A percentile compares a stretch with the other conserved stretches of the same genome.
Conservation (phyloP, 345 rosid species). For the Pistacia integerrima region DNA sequence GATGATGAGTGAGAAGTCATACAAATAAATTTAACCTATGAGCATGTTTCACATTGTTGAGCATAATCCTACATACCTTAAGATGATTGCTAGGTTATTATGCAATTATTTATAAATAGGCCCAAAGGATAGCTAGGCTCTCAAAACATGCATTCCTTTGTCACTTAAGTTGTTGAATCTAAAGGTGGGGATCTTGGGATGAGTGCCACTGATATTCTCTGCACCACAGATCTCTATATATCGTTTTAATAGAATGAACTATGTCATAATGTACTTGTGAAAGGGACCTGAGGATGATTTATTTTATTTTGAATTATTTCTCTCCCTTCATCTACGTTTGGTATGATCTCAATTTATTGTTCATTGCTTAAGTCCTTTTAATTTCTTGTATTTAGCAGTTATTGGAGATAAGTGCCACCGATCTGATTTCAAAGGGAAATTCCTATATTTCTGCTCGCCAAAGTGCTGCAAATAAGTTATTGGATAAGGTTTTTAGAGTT, state of each 20-base stretch:
- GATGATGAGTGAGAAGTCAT: not conserved
- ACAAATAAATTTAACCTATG: not conserved
- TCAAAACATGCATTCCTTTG: not conserved
- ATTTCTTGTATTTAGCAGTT: slow-evolving; percentile 46
- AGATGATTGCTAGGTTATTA: not conserved
- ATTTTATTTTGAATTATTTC: not conserved
- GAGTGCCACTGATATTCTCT: not conserved
- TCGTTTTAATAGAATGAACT: not conserved
- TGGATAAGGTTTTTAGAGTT: slow-evolving; percentile 62
- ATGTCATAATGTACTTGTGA: not conserved
- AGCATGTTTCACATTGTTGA: not conserved
- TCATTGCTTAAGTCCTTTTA: slow-evolving; percentile 19
- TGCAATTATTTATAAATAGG: not conserved
- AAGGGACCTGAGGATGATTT: not conserved
- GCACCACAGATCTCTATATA: not conserved
- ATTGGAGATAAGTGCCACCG: slow-evolving; percentile 50
- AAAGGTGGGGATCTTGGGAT: not conserved
- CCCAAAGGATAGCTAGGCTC: not conserved
- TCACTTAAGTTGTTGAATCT: not conserved
- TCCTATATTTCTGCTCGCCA: slow-evolving; percentile 44
- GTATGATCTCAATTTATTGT: slow-evolving; percentile 9
- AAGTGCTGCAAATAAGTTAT: slow-evolving; percentile 57
- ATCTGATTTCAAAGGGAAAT: slow-evolving; percentile 60
- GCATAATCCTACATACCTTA: not conserved
- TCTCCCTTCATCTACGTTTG: not conserved